Conservation (phyloP, 768 basidiomycete species). For the Tephrocybe sp. region DNA sequence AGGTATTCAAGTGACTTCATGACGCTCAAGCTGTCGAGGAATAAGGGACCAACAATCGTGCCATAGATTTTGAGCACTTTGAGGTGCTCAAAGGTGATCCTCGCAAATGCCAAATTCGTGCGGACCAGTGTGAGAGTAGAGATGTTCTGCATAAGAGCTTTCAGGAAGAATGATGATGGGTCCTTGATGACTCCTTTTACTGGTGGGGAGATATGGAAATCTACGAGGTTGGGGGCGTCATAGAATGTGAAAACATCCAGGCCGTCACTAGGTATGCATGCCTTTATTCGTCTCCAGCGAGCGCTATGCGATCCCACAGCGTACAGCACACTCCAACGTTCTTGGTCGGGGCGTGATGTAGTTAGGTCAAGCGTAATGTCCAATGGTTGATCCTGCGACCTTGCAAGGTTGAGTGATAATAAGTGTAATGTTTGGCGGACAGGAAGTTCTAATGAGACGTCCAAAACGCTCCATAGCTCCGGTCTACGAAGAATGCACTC, state of each 20-base stretch:
- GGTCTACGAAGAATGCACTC: not conserved
- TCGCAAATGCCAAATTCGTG: not conserved
- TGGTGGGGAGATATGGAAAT: not conserved
- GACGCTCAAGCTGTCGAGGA: not conserved
- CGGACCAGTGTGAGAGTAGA: not conserved
- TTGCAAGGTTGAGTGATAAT: not conserved
- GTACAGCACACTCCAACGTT: not conserved
- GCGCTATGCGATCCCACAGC: not conserved
- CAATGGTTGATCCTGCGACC: not conserved
- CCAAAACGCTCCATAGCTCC: not conserved
- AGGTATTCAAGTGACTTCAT: not conserved
- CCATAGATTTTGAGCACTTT: not conserved
- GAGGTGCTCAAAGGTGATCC: not conserved
- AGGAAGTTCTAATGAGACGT: not conserved
- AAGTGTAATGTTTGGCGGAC: not conserved
- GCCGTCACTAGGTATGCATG: not conserved
- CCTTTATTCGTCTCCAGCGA: not conserved
- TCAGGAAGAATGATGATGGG: not conserved
- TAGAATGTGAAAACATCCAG: not conserved
- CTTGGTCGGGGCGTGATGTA: not conserved
- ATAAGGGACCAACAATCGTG: not conserved
- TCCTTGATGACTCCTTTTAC: not conserved
- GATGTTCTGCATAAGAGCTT: not conserved
- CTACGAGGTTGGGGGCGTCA: not conserved
- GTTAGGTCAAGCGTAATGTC: not conserved